Evolutionary conservation across 2,329 filamentous ascomycete species (phyloP), one percentile per base, ranked within the genome.

Genomic region (Elsinoe ampelina): DNA sequence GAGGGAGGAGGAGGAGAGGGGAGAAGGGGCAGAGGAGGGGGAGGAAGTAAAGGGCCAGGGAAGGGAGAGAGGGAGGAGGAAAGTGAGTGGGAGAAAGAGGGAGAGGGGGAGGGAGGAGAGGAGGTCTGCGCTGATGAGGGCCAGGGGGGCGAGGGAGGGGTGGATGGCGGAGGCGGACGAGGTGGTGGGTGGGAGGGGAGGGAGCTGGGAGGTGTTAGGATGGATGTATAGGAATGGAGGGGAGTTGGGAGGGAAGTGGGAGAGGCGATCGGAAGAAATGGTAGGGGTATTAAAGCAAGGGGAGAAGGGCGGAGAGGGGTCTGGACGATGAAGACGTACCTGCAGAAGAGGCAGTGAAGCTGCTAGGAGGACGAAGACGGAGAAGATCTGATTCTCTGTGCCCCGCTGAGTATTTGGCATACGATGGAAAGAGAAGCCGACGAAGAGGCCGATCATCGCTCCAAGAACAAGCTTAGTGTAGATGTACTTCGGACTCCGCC

Each of bases 201-300:
- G 26, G 26, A 30, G 26, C 26, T 30, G 26, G 26, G 26, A 30
- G 26, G 8, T 30, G 26, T 30, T 30, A 30, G 26, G 7, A 2
- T 15, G 65, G 75, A 54, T 66, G 70, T 20, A 64, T 77, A 59
- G 75, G 55, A 74, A 73, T 4, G 19, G 0, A 58, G 68, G 39
- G 68, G 68, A 1, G 71, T 70, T 0, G 30, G 76, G 75, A 57
- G 73, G 71, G 0, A 79, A 80, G 43, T 78, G 79, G 61, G 74
- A 78, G 58, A 82, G 82, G 45, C 77, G 78, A 63, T 64, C n/a
- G n/a, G n/a, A n/a, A n/a, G n/a, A 84, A 50, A 75, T 81, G 63
- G 78, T 80, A 65, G 76, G 79, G 19, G 77, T n/a, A n/a, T n/a
- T n/a, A n/a, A n/a, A n/a, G 80, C 50, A 80, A 77, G 56, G 73